phyloP scores from a whole-genome alignment of 2,329 filamentous ascomycete species.

The Botrytis squamosa region DNA sequence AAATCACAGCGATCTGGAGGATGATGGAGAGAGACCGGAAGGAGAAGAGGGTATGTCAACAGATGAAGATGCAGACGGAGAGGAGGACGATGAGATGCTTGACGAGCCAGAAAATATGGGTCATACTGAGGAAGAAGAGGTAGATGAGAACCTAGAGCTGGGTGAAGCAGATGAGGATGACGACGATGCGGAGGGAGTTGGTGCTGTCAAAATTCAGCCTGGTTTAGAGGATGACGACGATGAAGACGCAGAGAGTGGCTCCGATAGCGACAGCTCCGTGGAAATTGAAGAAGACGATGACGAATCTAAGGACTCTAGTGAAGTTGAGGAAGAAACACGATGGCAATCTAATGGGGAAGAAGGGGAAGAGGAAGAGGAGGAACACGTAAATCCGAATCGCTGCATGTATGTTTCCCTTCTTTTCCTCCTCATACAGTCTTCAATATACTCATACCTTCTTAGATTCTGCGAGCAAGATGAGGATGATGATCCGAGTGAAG shows the following conservation, averaged over 20 bases:
- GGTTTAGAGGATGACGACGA: constrained; percentile 40
- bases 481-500: constrained; percentile 76
- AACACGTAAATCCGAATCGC: constrained; percentile 52
- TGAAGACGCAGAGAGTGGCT: constrained; percentile 40
- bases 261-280: constrained; percentile 34
- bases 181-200: constrained; percentile 40
- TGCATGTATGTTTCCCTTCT: constrained; percentile 59
- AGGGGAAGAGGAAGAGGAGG: constrained; percentile 53
- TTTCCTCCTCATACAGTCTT: neutral
- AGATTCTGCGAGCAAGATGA: constrained; percentile 83
- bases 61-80: constrained; percentile 40
- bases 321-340: constrained; percentile 57
- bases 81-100: constrained; percentile 42
- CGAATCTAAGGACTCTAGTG: constrained; percentile 56
- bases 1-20: constrained; percentile 28
- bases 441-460: constrained; percentile 40
- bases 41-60: constrained; percentile 37
- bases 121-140: constrained; percentile 41
- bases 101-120: constrained; percentile 38
- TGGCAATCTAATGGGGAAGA: constrained; percentile 52
- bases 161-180: constrained; percentile 46
- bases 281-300: constrained; percentile 40
- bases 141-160: constrained; percentile 43
- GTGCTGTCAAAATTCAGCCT: constrained; percentile 40
- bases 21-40: constrained; percentile 25